Base-by-base conservation (phyloP, 2,329 filamentous ascomycete species). In the Fusarium circinatum region DNA sequence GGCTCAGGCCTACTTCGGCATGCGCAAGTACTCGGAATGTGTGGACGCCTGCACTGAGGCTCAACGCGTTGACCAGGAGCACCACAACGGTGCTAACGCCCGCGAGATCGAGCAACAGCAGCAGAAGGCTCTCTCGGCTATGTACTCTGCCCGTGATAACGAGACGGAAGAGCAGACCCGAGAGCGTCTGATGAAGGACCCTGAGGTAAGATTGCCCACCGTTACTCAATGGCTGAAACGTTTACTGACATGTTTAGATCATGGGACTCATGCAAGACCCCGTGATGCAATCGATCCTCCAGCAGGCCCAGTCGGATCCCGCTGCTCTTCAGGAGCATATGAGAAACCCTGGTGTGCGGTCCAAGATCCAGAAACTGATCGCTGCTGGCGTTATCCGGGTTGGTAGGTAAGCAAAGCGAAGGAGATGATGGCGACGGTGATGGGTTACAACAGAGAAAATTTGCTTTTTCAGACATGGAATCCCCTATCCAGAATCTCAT, bases 11-110 rank as follows among this genome's bases (percentile, higher is more conserved):
- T 94, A 96, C 83, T 95, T 96, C 77, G 95, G 95, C 78, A 99
- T 99, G 96, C 94, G 96, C 83, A 96, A 99, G 84, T 98, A 98
- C 88, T 98, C 92, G 83, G 96, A 95, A 83, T 97, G 94, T 80
- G 87, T 98, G 66, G 96, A 99, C 80, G 93, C 92, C 13, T 98
- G 95, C 85, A 90, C 90, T 44, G 94, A 95, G 81, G 96, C 97
- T 2, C 86, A 88, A 14, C 88, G 91, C 77, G 89, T 97, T 68
- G 96, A 99, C 82, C 88, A 88, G 67, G 90, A 91, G 76, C 83
- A 88, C 79, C 86, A 90, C 83, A 86, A 84, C 63, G 91, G 93
- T 68, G 94, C 94, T 81, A 96, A 98, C 81, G 88, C 92, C 1
- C 90, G 94, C 45, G 96, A 99, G 86, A 98, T 99, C 78, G 94